Base-by-base conservation (phyloP, 2,329 filamentous ascomycete species). In the Neopestalotiopsis clavispora region DNA sequence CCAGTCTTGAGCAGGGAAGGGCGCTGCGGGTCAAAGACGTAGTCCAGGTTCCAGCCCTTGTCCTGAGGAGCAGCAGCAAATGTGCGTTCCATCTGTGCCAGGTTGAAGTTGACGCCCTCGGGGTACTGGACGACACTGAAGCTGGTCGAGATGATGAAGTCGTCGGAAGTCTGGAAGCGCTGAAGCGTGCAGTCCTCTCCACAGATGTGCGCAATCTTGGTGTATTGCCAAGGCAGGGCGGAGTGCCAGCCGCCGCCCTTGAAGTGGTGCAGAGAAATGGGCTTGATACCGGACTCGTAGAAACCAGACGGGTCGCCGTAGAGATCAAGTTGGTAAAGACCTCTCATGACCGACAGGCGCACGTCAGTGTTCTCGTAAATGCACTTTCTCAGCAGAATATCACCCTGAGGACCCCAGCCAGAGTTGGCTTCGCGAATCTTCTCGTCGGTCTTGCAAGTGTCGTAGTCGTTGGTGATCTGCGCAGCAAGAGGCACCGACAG, bases 211-310 rank as follows among this genome's bases (percentile, higher is more conserved):
- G 88, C 84, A 38, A 90, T 82, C 74, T 87, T 86, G 72, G 86
- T 84, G 75, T 89, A 85, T 70, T 88, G 84, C 74, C 84, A 84
- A 64, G 89, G 87, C 68, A 83, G 81, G 42, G 85, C 85, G 28
- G 78, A 75, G 77, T 89, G 86, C 87, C 87, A 89, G 67, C 85
- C 84, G 58, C 86, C 85, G 61, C 87, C 87, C 74, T 89, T 89
- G 82, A 89, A 91, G 80, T 91, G 89, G 77, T 91, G 89, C 28
- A 91, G 82, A 7, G 87, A 89, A 28, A 90, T 81, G 1, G 89
- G 89, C 71, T 85, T 84, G 71, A 89, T 84, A 38, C 87, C 87
- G 52, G 86, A 85, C 78, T 91, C 89, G 77, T 90, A 91, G 78
- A 91, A 90, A 4, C 89, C 89, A 0, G 87, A 87, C 3, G 88